These are phyloP conservation scores for Suhomyces prunicola DNA, from an alignment of 805 yeast species.

Conservation along the genomic window DNA sequence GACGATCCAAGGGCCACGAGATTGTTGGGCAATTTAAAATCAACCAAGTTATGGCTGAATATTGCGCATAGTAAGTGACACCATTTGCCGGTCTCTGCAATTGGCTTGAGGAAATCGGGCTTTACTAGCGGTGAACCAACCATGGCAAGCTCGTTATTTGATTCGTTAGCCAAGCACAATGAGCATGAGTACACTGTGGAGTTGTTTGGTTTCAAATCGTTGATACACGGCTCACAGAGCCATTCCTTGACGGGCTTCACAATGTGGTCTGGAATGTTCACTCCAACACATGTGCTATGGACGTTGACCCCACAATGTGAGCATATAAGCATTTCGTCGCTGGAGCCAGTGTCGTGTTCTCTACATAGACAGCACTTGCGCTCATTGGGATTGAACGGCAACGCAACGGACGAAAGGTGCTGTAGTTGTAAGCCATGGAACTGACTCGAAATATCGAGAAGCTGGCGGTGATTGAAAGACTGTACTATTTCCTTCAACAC, in stretches of 20 bases:
- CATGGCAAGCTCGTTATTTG: constrained; percentile 44
- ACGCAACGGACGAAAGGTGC: constrained; percentile 5
- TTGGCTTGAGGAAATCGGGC: constrained; percentile 70
- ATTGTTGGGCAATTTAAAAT: constrained; percentile 6
- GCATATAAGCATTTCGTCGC: constrained; percentile 50
- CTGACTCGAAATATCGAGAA: constrained; percentile 25
- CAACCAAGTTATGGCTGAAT: constrained; percentile 42
- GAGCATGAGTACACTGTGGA: constrained; percentile 60
- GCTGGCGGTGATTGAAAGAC: constrained; percentile 20
- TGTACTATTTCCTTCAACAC: constrained; percentile 13
- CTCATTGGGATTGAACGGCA: constrained; percentile 21
- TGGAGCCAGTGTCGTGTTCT: constrained; percentile 25
- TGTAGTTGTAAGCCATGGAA: constrained; percentile 17
- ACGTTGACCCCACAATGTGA: constrained; percentile 64
- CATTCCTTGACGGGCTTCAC: constrained; percentile 46
- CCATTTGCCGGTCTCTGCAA: constrained; percentile 64
- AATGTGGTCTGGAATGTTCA: constrained; percentile 13
- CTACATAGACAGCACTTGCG: constrained; percentile 60
- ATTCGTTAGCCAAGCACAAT: constrained; percentile 59
- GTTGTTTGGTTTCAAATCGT: constrained; percentile 58
- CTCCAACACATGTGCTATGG: constrained; percentile 71
- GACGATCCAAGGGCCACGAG: not conserved
- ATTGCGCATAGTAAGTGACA: constrained; percentile 72
- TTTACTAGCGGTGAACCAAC: constrained; percentile 37
- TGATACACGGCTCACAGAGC: constrained; percentile 79